Evolutionary conservation across 2,329 filamentous ascomycete species (phyloP).

Genomic region (Diaporthe sp.): DNA sequence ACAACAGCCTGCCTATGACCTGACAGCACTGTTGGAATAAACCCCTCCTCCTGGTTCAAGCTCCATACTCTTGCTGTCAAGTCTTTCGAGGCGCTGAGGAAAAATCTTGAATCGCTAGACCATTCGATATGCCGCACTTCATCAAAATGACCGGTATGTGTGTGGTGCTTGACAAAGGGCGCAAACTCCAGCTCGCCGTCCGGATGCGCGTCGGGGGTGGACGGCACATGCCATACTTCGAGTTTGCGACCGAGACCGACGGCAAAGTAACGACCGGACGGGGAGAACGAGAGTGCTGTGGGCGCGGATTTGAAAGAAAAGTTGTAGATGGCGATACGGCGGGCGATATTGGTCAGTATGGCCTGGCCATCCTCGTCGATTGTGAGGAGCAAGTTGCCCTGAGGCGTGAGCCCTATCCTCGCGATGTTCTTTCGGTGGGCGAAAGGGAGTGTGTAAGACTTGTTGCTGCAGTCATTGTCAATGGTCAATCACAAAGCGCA

Average conservation of each 20-base stretch:
- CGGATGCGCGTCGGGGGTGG: slow-evolving; percentile 83
- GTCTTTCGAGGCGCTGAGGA: slow-evolving; percentile 92
- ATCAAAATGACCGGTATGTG: slow-evolving; percentile 91
- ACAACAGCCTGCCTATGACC: slow-evolving; percentile 92
- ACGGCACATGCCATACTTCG: slow-evolving; percentile 97
- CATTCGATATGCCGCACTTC: slow-evolving; percentile 89
- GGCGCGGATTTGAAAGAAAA: slow-evolving; percentile 93
- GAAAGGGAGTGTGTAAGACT: slow-evolving; percentile 88
- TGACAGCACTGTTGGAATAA: slow-evolving; percentile 88
- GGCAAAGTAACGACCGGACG: slow-evolving; percentile 91
- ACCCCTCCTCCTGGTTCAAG: slow-evolving; percentile 86
- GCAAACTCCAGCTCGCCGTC: slow-evolving; percentile 93
- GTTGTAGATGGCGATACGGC: slow-evolving; percentile 89
- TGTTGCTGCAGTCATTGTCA: slow-evolving; percentile 71
- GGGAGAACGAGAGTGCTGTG: slow-evolving; percentile 89
- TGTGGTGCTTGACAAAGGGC: slow-evolving; percentile 90
- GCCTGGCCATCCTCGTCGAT: slow-evolving; percentile 95
- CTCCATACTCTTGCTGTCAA: slow-evolving; percentile 97
- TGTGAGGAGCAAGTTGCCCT: slow-evolving; percentile 91
- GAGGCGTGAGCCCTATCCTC: slow-evolving; percentile 88
- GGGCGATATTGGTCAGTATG: slow-evolving; percentile 90
- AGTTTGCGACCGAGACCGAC: slow-evolving; percentile 89
- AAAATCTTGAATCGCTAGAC: slow-evolving; percentile 96
- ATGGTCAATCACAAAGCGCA: slow-evolving; percentile 50
- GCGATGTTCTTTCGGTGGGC: slow-evolving; percentile 95